Evolutionary conservation across 2,329 filamentous ascomycete genomes (phyloP).

Genomic region (Sporothrix sp.): DNA sequence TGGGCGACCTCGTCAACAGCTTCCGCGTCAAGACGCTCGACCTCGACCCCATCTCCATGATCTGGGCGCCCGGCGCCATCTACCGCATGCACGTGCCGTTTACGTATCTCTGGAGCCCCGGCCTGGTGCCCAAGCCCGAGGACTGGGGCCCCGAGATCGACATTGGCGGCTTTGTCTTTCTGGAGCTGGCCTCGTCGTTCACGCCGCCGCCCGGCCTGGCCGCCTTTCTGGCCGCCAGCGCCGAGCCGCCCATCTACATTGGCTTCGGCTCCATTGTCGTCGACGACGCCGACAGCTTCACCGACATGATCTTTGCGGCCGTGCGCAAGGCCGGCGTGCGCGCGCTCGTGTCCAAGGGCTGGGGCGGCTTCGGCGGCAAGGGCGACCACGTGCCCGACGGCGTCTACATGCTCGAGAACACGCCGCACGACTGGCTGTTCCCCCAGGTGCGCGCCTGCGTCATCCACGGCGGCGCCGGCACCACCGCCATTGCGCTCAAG

Average conservation of each 20-base stretch:
- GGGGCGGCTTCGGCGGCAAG: conserved; percentile 59
- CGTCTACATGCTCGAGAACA: conserved; percentile 64
- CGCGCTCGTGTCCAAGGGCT: conserved; percentile 64
- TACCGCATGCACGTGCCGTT: conserved; percentile 66
- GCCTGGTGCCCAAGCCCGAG: conserved; percentile 53
- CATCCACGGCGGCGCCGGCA: conserved; percentile 70
- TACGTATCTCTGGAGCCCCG: conserved; percentile 63
- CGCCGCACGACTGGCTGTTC: conserved; percentile 70
- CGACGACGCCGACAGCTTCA: conserved; percentile 59
- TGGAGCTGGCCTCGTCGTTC: conserved; percentile 56
- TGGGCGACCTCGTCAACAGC: conserved; percentile 68
- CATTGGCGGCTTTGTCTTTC: conserved; percentile 69
- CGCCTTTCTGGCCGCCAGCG: conserved; percentile 46
- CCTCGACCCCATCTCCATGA: conserved; percentile 62
- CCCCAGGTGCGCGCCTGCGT: conserved; percentile 56
- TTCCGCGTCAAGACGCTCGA: conserved; percentile 60
- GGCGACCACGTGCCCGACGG: conserved; percentile 44
- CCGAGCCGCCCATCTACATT: conserved; percentile 58
- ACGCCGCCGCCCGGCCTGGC: conserved; percentile 45
- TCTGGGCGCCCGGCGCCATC: conserved; percentile 67
- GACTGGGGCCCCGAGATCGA: conserved; percentile 64
- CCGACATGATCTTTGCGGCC: conserved; percentile 61
- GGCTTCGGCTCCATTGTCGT: conserved; percentile 70
- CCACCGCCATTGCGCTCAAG: conserved; percentile 63
- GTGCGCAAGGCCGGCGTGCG: conserved; percentile 56